Conservation (phyloP, 179 eudicot species). For the Vitellaria paradoxa region DNA sequence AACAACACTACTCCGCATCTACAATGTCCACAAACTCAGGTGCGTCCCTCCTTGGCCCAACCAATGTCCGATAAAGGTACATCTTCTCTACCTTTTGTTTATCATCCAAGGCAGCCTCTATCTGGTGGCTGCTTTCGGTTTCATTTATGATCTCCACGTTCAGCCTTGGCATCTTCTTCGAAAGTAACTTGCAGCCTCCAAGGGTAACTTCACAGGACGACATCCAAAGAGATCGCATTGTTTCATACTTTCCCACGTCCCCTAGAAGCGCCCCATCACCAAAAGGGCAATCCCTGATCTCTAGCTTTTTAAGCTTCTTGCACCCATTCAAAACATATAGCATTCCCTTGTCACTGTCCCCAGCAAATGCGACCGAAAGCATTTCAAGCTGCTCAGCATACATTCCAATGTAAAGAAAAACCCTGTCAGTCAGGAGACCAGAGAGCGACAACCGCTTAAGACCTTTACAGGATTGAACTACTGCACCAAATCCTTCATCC, state of each 20-base stretch:
- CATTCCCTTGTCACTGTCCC: slow-evolving; percentile 77
- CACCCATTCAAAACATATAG: slow-evolving; percentile 75
- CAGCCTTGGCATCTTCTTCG: slow-evolving; percentile 66
- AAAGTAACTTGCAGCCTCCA: slow-evolving; percentile 70
- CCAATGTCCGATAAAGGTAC: slow-evolving; percentile 73
- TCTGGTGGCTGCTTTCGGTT: slow-evolving; percentile 14
- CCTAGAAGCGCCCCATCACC: slow-evolving; percentile 65
- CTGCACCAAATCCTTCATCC: slow-evolving; percentile 89
- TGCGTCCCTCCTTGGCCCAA: slow-evolving; percentile 67
- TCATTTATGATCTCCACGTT: slow-evolving; percentile 87
- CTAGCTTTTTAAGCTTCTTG: slow-evolving; percentile 68
- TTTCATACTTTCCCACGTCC: slow-evolving; percentile 73
- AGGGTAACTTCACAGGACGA: slow-evolving; percentile 79
- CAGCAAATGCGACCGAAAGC: slow-evolving; percentile 86
- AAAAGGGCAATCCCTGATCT: slow-evolving; percentile 80
- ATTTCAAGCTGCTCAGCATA: slow-evolving; percentile 81
- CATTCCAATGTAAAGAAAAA: slow-evolving; percentile 80
- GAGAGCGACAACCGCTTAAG: slow-evolving; percentile 68
- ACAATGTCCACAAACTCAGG: slow-evolving; percentile 71
- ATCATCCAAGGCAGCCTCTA: slow-evolving; percentile 41
- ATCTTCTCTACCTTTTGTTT: slow-evolving; percentile 62
- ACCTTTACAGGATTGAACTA: slow-evolving; percentile 68
- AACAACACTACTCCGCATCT: slow-evolving; percentile 12
- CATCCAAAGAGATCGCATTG: slow-evolving; percentile 99
- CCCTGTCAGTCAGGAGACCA: slow-evolving; percentile 74